Evolutionary conservation across 371 early-diverging fungal species (phyloP), one percentile per base, ranked within the genome.

Genomic region (Mortierella sp.): DNA sequence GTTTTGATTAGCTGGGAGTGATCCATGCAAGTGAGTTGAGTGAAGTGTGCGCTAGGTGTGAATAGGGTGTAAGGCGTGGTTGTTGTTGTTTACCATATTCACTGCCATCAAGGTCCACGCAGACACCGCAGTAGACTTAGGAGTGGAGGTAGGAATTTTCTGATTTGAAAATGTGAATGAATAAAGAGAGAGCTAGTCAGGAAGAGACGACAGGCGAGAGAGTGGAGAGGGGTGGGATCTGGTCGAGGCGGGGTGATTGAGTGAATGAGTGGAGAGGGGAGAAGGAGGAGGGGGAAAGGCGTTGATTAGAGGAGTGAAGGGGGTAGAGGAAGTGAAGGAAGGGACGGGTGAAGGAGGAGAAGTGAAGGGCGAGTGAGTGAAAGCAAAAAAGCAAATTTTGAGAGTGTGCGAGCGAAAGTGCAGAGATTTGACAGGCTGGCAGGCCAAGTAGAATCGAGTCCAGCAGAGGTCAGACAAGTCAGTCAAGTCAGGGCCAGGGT

Each of bases 101-200:
- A 65, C 66, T 66, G 76, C 66, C 70, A 70, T 70, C 52, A 48
- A 63, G 37, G 66, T 66, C 76, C 75, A 75, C 75, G 50, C 31
- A 58, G 77, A 61, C 58, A 47, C 71, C 71, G 77, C 50, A 41
- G 71, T 64, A 22, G 61, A 39, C 41, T 48, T 34, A 9, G 52
- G 19, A 26, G 76, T 53, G 16, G 66, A 76, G 64, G 68, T 53
- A 43, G 74, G 74, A 74, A 68, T 68, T 67, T 67, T 67, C n/a
- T 13, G 58, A 43, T n/a, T 14, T 4, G 70, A 29, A 44, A 13
- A 44, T 19, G 13, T 1, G 70, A 53, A 41, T 7, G 43, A 24
- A n/a, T 34, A n/a, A 26, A 26, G 66, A 64, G 39, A 64, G 43
- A 7, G 31, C 9, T 22, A 65, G n/a, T n/a, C n/a, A n/a, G n/a